Base-by-base conservation (phyloP, 805 yeast genomes). In the Myxozyma neglecta region DNA sequence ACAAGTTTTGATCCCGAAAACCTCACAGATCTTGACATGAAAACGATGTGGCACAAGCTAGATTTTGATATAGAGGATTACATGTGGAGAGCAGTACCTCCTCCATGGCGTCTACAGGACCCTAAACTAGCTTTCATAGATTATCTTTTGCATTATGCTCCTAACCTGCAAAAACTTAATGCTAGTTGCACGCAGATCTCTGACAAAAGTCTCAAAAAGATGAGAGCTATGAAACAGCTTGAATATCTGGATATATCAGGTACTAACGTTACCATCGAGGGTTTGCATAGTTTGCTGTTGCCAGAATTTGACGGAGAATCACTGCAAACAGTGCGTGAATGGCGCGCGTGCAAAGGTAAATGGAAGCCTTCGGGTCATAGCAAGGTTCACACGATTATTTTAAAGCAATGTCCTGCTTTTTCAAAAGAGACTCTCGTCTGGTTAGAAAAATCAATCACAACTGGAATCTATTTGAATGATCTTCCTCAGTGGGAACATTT, bases 241-340 rank as follows among this genome's bases (percentile, higher is more conserved):
- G 57, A 57, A 36, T 52, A 52, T 18, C 16, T 57, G 24, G 53
- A 57, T 40, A 16, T 52, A 7, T 52, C 57, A 7, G 57, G 61
- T 9, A 50, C 56, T 32, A 11, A 36, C 2, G 16, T 52, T 14
- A 24, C 61, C 1, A 18, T 53, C 5, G 32, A 32, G 10, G 57
- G 61, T 0, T 14, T 57, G 6, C 40, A 35, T 29, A 35, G 20
- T 11, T 11, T 57, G 14, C 40, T 57, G 14, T 20, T 43, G 9
- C 52, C 56, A 6, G 29, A 57, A 14, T 11, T 16, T 24, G 24
- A 7, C 16, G 11, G 20, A 34, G 4, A 7, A 24, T 37, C 18
- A 13, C 29, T 46, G 1, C 8, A 42, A 14, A 32, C 29, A 6
- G 32, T 29, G 18, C 5, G 32, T 16, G 37, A 14, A 5, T 36